phyloP scores from a whole-genome alignment of 2,329 filamentous ascomycete genomes.

The Colletotrichum theobromicola region DNA sequence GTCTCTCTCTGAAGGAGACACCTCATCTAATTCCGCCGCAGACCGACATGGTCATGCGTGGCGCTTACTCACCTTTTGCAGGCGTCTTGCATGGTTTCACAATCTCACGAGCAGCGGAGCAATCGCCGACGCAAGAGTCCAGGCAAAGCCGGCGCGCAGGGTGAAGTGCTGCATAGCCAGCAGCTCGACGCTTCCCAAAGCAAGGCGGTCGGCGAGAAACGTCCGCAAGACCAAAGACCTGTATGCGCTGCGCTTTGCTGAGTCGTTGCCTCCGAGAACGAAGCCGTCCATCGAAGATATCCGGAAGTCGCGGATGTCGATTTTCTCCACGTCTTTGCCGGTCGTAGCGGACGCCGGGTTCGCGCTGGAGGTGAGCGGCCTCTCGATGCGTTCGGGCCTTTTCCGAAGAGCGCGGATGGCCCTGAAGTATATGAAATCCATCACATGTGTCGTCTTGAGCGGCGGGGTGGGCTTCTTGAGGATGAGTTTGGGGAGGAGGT shows the following conservation, averaged over 20 bases:
- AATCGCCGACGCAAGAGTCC: slow-evolving; percentile 28
- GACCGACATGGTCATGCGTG: not conserved
- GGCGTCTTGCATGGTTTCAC: not conserved
- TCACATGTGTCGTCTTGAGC: slow-evolving; percentile 36
- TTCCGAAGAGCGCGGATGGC: slow-evolving; percentile 49
- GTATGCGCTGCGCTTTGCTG: slow-evolving; percentile 36
- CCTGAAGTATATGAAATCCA: slow-evolving; percentile 47
- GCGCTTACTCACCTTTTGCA: not conserved
- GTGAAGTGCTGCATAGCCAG: slow-evolving; percentile 37
- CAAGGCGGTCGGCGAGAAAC: slow-evolving; percentile 48
- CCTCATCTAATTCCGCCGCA: not conserved
- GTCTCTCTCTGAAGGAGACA: not conserved
- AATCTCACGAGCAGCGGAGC: not conserved
- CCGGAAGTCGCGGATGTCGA: slow-evolving; percentile 52
- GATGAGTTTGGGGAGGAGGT: slow-evolving; percentile 53
- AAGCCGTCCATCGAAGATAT: slow-evolving; percentile 58
- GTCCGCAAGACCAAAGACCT: slow-evolving; percentile 41
- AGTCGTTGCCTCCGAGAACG: slow-evolving; percentile 40
- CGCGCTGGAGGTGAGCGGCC: slow-evolving; percentile 44
- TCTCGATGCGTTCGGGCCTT: slow-evolving; percentile 44
- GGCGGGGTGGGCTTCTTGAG: slow-evolving; percentile 42
- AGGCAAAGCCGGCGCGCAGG: slow-evolving; percentile 36
- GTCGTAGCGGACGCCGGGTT: not conserved
- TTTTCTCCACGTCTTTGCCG: slow-evolving; percentile 13
- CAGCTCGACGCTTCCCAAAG: slow-evolving; percentile 40